Evolutionary conservation across 1,139 yeast genomes (phyloP).

Genomic region (Arxiozyma bovina): DNA sequence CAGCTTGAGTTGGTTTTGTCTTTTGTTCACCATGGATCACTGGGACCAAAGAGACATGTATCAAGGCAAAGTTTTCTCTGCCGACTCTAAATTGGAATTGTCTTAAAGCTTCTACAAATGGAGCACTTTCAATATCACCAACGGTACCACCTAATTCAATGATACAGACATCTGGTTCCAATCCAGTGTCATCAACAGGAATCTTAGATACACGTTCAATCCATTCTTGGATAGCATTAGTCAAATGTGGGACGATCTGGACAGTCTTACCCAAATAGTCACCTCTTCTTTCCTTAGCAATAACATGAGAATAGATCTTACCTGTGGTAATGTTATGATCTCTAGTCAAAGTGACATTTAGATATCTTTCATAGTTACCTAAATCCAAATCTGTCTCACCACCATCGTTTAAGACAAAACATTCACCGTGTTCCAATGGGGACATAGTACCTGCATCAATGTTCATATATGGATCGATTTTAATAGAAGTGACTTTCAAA

Average conservation of each 20-base stretch:
- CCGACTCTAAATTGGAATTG: constrained; percentile 98
- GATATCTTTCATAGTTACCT: constrained; percentile 95
- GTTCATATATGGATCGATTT: constrained; percentile 97
- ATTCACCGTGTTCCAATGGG: constrained; percentile 98
- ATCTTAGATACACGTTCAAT: constrained; percentile 83
- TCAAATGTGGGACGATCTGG: constrained; percentile 96
- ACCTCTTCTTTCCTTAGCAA: constrained; percentile 91
- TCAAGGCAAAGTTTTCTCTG: constrained; percentile 82
- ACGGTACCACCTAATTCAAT: constrained; percentile 98
- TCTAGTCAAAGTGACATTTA: constrained; percentile 82
- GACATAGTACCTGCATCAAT: constrained; percentile 99
- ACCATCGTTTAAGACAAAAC: constrained; percentile 95
- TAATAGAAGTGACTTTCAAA: constrained; percentile 88
- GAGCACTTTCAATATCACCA: constrained; percentile 98
- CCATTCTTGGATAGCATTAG: constrained; percentile 98
- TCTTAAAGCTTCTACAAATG: constrained; percentile 96
- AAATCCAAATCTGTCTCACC: constrained; percentile 97
- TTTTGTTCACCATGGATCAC: constrained; percentile 98
- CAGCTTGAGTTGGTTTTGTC: constrained; percentile 99
- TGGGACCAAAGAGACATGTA: constrained; percentile 94
- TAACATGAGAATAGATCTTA: constrained; percentile 87
- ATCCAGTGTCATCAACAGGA: constrained; percentile 88
- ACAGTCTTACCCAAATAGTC: constrained; percentile 99
- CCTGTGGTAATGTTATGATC: constrained; percentile 98
- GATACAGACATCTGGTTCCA: constrained; percentile 88